A percentile compares a stretch with the other conserved stretches of the same genome.
Evolutionary conservation across 306 rosid species (phyloP).

Genomic region (Argentina anserina): DNA sequence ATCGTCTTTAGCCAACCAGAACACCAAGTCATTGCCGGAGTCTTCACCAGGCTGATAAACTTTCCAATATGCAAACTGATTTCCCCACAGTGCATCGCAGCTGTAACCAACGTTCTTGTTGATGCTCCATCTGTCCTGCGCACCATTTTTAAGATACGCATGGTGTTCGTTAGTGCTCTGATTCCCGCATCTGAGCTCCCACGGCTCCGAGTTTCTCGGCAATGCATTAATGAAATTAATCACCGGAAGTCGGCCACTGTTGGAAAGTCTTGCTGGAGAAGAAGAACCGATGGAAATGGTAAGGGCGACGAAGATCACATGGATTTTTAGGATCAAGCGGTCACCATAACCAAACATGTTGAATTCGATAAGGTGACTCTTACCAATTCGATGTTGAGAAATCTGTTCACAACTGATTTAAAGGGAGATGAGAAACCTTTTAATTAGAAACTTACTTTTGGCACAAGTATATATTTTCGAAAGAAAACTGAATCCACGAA

Average conservation of each 20-base stretch:
- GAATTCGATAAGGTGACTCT: neutral
- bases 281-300: neutral
- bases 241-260: neutral
- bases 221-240: neutral
- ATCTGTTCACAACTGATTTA: neutral
- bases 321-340: neutral
- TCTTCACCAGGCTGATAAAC: slow-evolving; percentile 4
- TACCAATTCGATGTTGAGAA: neutral
- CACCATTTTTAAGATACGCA: neutral
- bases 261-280: neutral
- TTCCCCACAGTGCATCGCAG: neutral
- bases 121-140: neutral
- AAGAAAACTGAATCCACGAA: neutral
- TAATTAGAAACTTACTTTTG: neutral
- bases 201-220: neutral
- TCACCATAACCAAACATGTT: neutral
- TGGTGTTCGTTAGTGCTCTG: neutral
- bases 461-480: neutral
- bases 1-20: neutral
- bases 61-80: slow-evolving; percentile 1
- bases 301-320: neutral
- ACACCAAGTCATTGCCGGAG: neutral
- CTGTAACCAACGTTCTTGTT: neutral
- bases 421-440: neutral
- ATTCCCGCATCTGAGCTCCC: slow-evolving; percentile 4